Percentiles rank a stretch among this genome's conserved stretches.
Conservation (phyloP, 805 yeast genomes). For the Clavispora vitiphila region DNA sequence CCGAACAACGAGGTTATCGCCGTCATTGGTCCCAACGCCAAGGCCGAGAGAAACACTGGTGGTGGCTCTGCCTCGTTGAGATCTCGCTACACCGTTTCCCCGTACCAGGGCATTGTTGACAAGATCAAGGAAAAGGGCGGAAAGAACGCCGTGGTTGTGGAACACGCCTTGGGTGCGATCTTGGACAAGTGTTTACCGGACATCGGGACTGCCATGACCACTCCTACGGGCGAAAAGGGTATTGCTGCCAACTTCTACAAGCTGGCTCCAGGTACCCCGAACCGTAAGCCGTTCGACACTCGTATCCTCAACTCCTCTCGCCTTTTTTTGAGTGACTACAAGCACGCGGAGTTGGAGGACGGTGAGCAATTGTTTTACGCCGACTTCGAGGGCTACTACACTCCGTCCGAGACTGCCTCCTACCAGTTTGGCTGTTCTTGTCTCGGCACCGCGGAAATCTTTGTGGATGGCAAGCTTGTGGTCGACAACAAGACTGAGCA, state of each 20-base stretch:
- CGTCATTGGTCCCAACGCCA: constrained; percentile 60
- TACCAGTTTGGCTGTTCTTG: constrained; percentile 51
- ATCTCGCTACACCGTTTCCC: constrained; percentile 47
- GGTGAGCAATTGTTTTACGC: constrained; percentile 34
- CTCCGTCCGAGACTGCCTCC: constrained; percentile 43
- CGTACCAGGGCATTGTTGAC: constrained; percentile 41
- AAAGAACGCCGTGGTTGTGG: constrained; percentile 12
- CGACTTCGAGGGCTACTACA: constrained; percentile 39
- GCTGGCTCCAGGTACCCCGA: constrained; percentile 21
- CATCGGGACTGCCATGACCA: constrained; percentile 18
- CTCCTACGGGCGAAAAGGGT: constrained; percentile 24
- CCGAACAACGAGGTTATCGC: constrained; percentile 36
- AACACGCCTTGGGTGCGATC: constrained; percentile 29
- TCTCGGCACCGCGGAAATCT: constrained; percentile 53
- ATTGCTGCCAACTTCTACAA: constrained; percentile 22
- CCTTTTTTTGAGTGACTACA: constrained; percentile 18
- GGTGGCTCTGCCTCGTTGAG: constrained; percentile 61
- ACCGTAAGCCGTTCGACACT: constrained; percentile 23
- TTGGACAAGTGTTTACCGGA: constrained; percentile 30
- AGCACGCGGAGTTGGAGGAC: constrained; percentile 3
- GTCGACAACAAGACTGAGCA: constrained; percentile 56
- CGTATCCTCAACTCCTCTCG: constrained; percentile 11
- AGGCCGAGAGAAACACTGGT: constrained; percentile 45
- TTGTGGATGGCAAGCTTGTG: constrained; percentile 46
- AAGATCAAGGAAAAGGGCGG: constrained; percentile 19